These are phyloP conservation scores for Comarum palustre DNA, from an alignment of 306 rosid genomes.

Conservation along the genomic window DNA sequence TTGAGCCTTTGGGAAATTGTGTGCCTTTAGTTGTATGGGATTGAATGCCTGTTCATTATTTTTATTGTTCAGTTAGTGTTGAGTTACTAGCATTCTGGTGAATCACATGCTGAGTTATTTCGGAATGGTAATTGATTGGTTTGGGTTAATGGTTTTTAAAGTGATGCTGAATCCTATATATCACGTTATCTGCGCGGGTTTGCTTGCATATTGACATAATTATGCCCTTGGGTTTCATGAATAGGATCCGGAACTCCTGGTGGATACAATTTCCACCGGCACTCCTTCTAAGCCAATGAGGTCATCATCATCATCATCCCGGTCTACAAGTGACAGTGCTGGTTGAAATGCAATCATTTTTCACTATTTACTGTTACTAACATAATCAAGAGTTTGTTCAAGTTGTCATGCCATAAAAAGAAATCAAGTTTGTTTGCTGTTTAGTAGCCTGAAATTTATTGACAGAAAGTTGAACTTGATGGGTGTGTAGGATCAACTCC, in stretches of 20 bases:
- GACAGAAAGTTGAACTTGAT: slow-evolving; percentile 22
- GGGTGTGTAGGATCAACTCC: slow-evolving; percentile 58
- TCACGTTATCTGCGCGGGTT: not conserved
- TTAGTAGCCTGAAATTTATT: slow-evolving; percentile 1
- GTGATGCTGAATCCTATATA: not conserved
- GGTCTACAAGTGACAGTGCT: slow-evolving; percentile 51
- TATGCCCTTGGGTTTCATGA: slow-evolving; percentile 18
- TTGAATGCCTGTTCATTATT: not conserved
- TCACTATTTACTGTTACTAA: not conserved
- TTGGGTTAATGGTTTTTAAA: not conserved
- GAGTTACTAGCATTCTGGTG: not conserved
- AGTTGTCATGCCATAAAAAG: slow-evolving; percentile 5
- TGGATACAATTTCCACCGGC: slow-evolving; percentile 60
- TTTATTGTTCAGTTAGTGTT: not conserved
- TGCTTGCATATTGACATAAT: slow-evolving; percentile 7
- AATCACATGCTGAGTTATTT: too few relatives aligned
- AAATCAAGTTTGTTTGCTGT: not conserved
- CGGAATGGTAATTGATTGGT: not conserved
- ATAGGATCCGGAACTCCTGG: slow-evolving; percentile 85
- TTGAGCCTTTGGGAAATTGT: not conserved
- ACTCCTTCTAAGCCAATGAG: slow-evolving; percentile 66
- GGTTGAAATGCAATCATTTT: slow-evolving; percentile 38
- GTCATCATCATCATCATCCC: slow-evolving; percentile 32
- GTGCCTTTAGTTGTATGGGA: not conserved
- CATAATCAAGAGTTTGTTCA: not conserved